Percentiles rank a stretch among this genome's conserved stretches.
phyloP scores from a whole-genome alignment of 129 eudicot genomes.

The Tanacetum coccineum region DNA sequence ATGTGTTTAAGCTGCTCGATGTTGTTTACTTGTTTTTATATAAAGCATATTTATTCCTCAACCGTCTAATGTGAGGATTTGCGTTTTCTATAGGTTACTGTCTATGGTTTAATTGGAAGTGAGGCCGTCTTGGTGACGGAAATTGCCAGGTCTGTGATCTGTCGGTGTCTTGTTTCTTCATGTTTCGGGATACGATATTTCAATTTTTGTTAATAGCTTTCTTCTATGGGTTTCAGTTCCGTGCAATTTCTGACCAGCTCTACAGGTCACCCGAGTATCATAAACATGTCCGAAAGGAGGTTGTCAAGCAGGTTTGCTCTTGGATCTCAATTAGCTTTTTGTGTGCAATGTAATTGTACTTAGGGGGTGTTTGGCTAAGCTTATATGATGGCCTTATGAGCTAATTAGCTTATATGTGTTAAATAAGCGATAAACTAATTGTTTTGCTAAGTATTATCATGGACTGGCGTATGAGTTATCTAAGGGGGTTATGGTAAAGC shows the following conservation, averaged over 20 bases:
- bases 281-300: conserved; percentile 80
- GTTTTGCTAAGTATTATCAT: too few species aligned
- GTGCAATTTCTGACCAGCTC: conserved; percentile 81
- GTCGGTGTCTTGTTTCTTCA: conserved; percentile 4
- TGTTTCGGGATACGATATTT: neutral
- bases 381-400: too few species aligned
- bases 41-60: too few species aligned
- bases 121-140: conserved; percentile 78
- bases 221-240: conserved; percentile 49
- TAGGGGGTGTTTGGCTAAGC: too few species aligned
- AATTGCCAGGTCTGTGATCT: conserved; percentile 63
- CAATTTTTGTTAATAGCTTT: neutral
- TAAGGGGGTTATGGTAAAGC: too few species aligned
- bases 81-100: too few species aligned
- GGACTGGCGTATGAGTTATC: too few species aligned
- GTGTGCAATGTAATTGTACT: neutral
- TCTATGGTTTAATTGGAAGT: conserved; percentile 64
- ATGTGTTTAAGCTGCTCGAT: conserved; percentile 47
- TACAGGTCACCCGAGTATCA: conserved; percentile 72
- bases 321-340: neutral
- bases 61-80: too few species aligned
- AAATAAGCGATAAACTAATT: too few species aligned
- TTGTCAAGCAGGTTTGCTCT: conserved; percentile 75
- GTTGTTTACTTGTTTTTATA: too few species aligned
- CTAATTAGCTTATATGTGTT: too few species aligned